Percentiles rank a stretch among this genome's conserved stretches.
Evolutionary conservation across 306 rosid species (phyloP).

Genomic region (Citrullus mucosospermus): DNA sequence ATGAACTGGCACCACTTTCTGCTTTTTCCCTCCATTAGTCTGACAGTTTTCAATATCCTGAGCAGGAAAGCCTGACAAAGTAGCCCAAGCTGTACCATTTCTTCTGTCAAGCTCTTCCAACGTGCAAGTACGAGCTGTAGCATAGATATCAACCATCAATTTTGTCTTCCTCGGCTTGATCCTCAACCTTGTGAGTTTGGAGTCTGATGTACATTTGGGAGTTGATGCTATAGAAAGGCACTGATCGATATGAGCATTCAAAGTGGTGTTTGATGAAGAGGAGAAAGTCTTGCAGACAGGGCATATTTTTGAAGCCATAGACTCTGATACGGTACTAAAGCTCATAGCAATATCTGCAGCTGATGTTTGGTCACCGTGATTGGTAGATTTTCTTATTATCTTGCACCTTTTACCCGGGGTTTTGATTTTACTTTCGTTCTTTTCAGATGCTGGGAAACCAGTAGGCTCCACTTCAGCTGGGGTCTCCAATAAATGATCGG

Average conservation of each 20-base stretch:
- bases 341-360: conserved; percentile 30
- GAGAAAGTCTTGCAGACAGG: conserved; percentile 58
- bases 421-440: conserved; percentile 18
- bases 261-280: conserved; percentile 47
- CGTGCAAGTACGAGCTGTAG: conserved; percentile 34
- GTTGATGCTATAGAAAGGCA: conserved; percentile 45
- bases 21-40: conserved; percentile 24
- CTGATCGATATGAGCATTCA: conserved; percentile 58
- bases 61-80: conserved; percentile 22
- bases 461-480: conserved; percentile 19
- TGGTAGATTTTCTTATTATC: conserved; percentile 22
- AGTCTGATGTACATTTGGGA: conserved; percentile 29
- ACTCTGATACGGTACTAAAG: conserved; percentile 20
- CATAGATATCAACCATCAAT: conserved; percentile 46
- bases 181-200: conserved; percentile 27
- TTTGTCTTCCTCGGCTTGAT: conserved; percentile 44
- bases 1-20: conserved; percentile 11
- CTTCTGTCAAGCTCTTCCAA: conserved; percentile 48
- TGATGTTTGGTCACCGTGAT: conserved; percentile 23
- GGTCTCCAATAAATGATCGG: conserved; percentile 20
- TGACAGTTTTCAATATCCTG: conserved; percentile 20
- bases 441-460: conserved; percentile 11
- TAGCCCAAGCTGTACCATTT: conserved; percentile 46
- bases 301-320: conserved; percentile 46
- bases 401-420: conserved; percentile 33